Conservation (phyloP, 2,329 filamentous ascomycete species). For the Calonectria hawksworthii region DNA sequence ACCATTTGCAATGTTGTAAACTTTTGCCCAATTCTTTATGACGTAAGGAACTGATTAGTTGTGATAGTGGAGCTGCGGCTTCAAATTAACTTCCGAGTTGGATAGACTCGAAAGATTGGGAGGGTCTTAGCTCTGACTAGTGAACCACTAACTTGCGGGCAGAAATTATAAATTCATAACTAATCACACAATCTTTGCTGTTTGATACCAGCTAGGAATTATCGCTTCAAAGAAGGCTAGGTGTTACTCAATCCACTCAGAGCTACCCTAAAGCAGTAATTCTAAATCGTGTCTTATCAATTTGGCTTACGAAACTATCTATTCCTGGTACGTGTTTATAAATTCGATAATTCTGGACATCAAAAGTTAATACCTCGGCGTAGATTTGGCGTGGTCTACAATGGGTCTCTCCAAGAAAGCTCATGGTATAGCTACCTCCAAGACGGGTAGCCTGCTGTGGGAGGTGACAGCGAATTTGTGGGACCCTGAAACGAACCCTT, state of each 20-base stretch:
- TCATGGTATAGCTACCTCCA: not conserved
- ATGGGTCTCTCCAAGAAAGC: constrained; percentile 2
- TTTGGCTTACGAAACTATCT: accelerated
- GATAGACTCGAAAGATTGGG: not conserved
- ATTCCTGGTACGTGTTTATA: not conserved
- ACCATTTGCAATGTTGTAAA: no score
- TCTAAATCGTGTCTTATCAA: not conserved
- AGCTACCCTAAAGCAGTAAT: not conserved
- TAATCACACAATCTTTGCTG: not conserved
- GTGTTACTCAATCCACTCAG: not conserved
- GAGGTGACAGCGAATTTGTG: not conserved
- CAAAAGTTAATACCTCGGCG: not conserved
- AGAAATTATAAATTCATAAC: not conserved
- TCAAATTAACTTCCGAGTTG: not conserved
- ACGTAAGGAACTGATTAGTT: not conserved
- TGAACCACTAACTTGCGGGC: not conserved
- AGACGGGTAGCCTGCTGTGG: not conserved
- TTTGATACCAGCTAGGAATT: not conserved
- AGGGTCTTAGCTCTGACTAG: not conserved
- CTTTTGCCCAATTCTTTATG: not conserved
- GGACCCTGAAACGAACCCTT: not conserved
- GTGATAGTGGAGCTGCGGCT: not conserved
- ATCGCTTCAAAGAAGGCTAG: not conserved
- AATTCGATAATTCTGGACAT: not conserved
- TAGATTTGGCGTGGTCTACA: not conserved